Evolutionary conservation across 1,284 basidiomycete species (phyloP), one percentile per base, ranked within the genome.

Genomic region (Cryptococcus jaspeensis): DNA sequence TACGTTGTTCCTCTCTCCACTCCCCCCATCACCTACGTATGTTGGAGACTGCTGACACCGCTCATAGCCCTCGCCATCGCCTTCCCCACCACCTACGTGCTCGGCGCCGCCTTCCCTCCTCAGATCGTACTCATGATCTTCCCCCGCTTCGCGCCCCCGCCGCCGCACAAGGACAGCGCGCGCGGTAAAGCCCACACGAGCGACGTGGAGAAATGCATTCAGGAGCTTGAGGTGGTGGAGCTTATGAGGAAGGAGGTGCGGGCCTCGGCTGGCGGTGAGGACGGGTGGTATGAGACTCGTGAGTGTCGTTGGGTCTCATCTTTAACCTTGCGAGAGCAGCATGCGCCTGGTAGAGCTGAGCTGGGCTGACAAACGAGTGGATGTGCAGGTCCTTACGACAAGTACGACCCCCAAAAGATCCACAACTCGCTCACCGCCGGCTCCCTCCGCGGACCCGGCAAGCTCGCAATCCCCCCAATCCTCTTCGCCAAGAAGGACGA

Each of bases 361-460:
- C 20, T 9, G 9, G 2, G 41, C 16, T 41, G 35, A 20, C n/a
- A 13, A 37, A 12, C 57, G 87, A 9, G 28, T 32, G 28, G 28
- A 32, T 32, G 28, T 32, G 28, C 83, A 38, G 84, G 92, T 41
- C 92, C 92, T 12, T 93, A 92, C 72, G 72, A 80, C 25, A 78
- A 81, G 22, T 82, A 70, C 64, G 71, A 87, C 55, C 86, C 89
- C 0, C 84, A 86, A 62, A 86, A 87, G 64, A 78, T 84, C 25
- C 80, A 86, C 36, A 74, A 97, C 76, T 88, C 85, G 60, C 80
- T 98, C 52, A 91, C 90, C 0, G 87, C 87, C 1, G 93, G 92
- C 11, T 83, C 91, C 1, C 81, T 98, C 22, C 81, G 86, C 22
- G 94, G 92, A 0, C 90, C 92, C 0, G 89, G 90, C 8, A 88